Evolutionary conservation across 192 early-diverging fungal genomes (phyloP).

Genomic region (Gamsiella multidivaricata): DNA sequence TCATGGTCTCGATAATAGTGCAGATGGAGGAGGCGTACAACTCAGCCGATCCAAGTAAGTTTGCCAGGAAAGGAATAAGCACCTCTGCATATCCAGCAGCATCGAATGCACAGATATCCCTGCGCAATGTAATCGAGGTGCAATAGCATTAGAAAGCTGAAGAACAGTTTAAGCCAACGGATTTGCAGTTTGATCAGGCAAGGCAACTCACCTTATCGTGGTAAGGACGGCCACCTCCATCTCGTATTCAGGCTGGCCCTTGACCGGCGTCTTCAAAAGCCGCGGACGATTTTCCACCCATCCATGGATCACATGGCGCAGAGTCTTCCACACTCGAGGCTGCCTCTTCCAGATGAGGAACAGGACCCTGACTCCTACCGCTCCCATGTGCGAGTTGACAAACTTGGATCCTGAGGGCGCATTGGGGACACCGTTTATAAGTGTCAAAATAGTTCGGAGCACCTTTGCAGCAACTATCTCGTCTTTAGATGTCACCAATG

Average conservation of each 20-base stretch:
- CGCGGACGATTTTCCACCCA: conserved; percentile 59
- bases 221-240: conserved; percentile 64
- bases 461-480: conserved; percentile 60
- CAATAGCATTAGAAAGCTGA: background rate
- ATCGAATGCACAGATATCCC: conserved; percentile 59
- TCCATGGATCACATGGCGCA: conserved; percentile 59
- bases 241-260: conserved; percentile 48
- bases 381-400: conserved; percentile 47
- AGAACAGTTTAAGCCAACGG: background rate
- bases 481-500: conserved; percentile 58
- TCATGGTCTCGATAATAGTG: conserved; percentile 62
- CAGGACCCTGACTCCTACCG: conserved; percentile 61
- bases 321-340: conserved; percentile 64
- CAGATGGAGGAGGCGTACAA: conserved; percentile 55
- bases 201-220: conserved; percentile 53
- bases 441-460: conserved; percentile 55
- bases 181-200: background rate
- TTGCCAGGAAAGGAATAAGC: conserved; percentile 62
- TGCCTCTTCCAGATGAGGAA: conserved; percentile 57
- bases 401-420: conserved; percentile 33
- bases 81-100: conserved; percentile 58
- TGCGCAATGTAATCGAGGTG: conserved; percentile 16
- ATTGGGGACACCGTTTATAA: conserved; percentile 54
- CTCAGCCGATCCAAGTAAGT: conserved; percentile 57
- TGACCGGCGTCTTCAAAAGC: conserved; percentile 30